A percentile compares a stretch with the other conserved stretches of the same genome.
These are phyloP conservation scores for Rutstroemia sp. DNA, from an alignment of 2,329 filamentous ascomycete genomes.

Conservation along the genomic window DNA sequence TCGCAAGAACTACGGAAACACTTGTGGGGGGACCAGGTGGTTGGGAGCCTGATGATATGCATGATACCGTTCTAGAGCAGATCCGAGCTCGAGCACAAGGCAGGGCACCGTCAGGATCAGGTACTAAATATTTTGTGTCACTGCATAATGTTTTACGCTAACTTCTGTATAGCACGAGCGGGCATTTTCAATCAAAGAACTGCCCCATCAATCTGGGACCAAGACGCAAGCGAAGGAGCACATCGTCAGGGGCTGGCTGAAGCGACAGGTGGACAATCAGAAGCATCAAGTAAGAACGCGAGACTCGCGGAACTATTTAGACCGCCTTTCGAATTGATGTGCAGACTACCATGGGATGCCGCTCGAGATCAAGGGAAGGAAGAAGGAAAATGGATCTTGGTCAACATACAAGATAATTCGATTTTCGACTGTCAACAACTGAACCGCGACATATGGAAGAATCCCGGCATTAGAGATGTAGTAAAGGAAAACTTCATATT, in stretches of 20 bases:
- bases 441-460: slow-evolving; percentile 95
- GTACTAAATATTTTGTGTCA: slow-evolving; percentile 15
- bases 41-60: slow-evolving; percentile 37
- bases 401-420: slow-evolving; percentile 89
- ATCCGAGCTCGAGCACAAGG: slow-evolving; percentile 30
- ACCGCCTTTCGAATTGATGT: slow-evolving; percentile 87
- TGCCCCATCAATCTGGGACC: slow-evolving; percentile 40
- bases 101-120: slow-evolving; percentile 7
- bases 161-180: slow-evolving; percentile 33
- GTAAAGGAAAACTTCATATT: slow-evolving; percentile 92
- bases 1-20: slow-evolving; percentile 85
- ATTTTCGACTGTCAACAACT: slow-evolving; percentile 92
- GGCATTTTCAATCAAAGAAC: slow-evolving; percentile 65
- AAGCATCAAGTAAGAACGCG: slow-evolving; percentile 60
- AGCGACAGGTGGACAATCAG: slow-evolving; percentile 58
- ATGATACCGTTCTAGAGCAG: slow-evolving; percentile 21
- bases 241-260: slow-evolving; percentile 47
- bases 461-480: slow-evolving; percentile 67
- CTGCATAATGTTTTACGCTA: slow-evolving; percentile 5
- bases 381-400: slow-evolving; percentile 85
- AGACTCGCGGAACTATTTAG: slow-evolving; percentile 87
- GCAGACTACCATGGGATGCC: slow-evolving; percentile 69
- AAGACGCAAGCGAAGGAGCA: slow-evolving; percentile 34
- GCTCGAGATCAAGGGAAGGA: slow-evolving; percentile 82
- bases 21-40: slow-evolving; percentile 64